Percentiles rank a stretch among this genome's conserved stretches.
Evolutionary conservation across 495 filamentous ascomycete genomes (phyloP).

Genomic region (Mytilinidion resinicola): DNA sequence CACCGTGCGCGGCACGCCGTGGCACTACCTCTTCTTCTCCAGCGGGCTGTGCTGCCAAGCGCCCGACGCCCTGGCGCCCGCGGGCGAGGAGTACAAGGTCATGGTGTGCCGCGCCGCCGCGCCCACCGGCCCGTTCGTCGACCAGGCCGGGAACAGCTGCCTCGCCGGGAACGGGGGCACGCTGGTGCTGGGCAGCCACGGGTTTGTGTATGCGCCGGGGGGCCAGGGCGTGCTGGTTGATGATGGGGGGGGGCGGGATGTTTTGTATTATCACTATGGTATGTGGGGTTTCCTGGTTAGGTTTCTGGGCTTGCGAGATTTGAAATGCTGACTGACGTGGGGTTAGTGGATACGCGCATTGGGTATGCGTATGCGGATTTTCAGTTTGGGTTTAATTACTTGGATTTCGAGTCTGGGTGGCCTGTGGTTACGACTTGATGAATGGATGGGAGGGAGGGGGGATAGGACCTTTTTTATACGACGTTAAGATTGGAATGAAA

Average conservation of each 20-base stretch:
- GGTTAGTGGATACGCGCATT: constrained; percentile 8
- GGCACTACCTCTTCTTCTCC: constrained; percentile 63
- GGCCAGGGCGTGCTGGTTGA: constrained; percentile 46
- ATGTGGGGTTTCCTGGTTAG: not conserved
- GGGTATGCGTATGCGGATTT: constrained; percentile 12
- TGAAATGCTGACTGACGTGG: not conserved
- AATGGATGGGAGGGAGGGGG: no score
- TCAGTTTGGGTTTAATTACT: constrained; percentile 17
- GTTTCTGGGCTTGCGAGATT: not conserved
- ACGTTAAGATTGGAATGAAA: no score
- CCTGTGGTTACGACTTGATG: constrained; percentile 3
- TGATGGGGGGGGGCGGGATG: not conserved
- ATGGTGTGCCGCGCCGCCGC: constrained; percentile 52
- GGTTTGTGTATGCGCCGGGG: constrained; percentile 60
- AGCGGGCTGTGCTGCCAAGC: constrained; percentile 56
- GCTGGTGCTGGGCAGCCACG: constrained; percentile 53
- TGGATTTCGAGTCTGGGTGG: constrained; percentile 15
- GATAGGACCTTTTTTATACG: no score
- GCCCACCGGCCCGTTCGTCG: constrained; percentile 43
- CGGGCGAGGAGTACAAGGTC: constrained; percentile 61
- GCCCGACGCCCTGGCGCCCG: constrained; percentile 40
- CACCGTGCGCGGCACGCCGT: constrained; percentile 37
- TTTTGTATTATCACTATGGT: constrained; percentile 21
- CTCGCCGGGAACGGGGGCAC: constrained; percentile 52
- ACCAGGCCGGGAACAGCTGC: constrained; percentile 50